These are phyloP conservation scores for Saprolegnia parasitica DNA, from an alignment of 352 stramenopile genomes.

Conservation along the genomic window DNA sequence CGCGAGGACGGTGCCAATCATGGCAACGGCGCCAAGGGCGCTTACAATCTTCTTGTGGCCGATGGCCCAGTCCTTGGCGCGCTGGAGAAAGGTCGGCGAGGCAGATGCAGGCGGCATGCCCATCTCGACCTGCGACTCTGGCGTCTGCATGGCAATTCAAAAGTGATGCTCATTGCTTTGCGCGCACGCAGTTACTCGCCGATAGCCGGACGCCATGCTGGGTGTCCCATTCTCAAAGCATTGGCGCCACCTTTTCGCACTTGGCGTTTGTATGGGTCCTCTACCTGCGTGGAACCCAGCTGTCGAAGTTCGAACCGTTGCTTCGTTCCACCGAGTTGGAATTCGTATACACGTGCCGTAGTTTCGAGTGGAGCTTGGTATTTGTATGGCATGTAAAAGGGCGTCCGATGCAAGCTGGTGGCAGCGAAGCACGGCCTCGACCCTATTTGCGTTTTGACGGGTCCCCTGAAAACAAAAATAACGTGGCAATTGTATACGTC, in stretches of 20 bases:
- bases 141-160: neutral
- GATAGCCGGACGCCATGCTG: neutral
- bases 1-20: slow-evolving; percentile 17
- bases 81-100: neutral
- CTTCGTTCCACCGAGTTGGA: neutral
- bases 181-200: neutral
- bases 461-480: neutral
- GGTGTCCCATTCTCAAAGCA: neutral
- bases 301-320: neutral
- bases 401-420: no score
- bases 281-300: neutral
- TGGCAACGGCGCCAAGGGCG: slow-evolving; percentile 3
- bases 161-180: neutral
- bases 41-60: slow-evolving; percentile 16
- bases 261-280: neutral
- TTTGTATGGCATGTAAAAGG: neutral
- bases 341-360: neutral
- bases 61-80: neutral
- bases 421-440: neutral
- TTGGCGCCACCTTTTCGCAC: neutral
- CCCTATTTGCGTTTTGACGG: neutral
- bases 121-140: neutral
- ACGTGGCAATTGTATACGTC: neutral
- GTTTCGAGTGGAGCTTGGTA: neutral
- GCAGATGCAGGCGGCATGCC: neutral